These are phyloP conservation scores for Kalanchoe fedtschenkoi DNA, from an alignment of 164 flowering plant genomes.

Conservation along the genomic window DNA sequence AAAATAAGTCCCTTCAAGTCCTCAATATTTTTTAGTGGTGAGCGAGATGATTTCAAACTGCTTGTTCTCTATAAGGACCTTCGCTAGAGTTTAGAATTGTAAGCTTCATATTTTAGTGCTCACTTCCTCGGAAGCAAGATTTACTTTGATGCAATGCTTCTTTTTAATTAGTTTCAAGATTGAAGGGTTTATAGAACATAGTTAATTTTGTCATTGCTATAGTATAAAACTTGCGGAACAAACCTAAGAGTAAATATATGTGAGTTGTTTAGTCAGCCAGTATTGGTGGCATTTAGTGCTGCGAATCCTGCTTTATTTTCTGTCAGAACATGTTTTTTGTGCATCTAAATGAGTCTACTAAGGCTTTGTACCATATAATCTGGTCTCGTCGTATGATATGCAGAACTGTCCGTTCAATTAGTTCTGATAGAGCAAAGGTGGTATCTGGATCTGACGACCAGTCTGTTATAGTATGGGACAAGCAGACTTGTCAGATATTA, in stretches of 20 bases:
- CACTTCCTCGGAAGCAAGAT: neutral
- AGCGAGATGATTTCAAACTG: neutral
- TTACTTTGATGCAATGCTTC: neutral
- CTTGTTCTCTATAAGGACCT: neutral
- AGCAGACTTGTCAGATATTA: conserved; percentile 78
- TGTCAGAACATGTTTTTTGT: no score
- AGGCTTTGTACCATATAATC: neutral
- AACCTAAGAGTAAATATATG: neutral
- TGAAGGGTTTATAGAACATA: neutral
- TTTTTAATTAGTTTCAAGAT: neutral
- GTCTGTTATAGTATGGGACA: conserved; percentile 92
- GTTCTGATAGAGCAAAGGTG: conserved; percentile 83
- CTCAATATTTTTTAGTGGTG: neutral
- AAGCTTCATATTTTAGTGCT: neutral
- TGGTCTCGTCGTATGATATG: conserved; percentile 4
- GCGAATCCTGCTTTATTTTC: no score
- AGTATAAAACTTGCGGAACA: neutral
- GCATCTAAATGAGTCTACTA: neutral
- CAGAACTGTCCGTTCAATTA: conserved; percentile 84
- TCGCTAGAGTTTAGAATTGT: neutral
- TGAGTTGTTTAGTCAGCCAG: neutral
- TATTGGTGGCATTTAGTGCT: neutral
- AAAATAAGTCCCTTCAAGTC: no score
- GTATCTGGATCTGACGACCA: conserved; percentile 98
- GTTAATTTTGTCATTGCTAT: neutral